Conservation (phyloP, 1,139 yeast genomes). For the Pichia kudriavzevii region DNA sequence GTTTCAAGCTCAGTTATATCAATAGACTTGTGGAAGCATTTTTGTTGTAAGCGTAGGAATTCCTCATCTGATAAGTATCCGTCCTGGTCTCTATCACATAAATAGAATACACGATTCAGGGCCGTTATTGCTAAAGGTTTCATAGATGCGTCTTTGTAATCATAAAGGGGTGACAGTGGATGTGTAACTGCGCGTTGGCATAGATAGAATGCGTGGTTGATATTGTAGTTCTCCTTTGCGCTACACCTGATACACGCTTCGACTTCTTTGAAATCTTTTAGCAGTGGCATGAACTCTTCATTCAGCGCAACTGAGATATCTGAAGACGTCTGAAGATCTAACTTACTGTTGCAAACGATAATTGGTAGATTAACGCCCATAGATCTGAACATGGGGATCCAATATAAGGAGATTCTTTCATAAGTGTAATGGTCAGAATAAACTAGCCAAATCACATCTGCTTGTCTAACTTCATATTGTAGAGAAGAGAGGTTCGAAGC, state of each 20-base stretch:
- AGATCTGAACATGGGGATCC: constrained; percentile 91
- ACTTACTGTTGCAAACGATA: constrained; percentile 82
- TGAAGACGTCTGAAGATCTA: constrained; percentile 36
- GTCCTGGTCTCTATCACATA: constrained; percentile 87
- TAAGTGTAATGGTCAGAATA: constrained; percentile 92
- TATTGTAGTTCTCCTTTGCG: constrained; percentile 72
- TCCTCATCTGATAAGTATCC: constrained; percentile 69
- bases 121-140: constrained; percentile 77
- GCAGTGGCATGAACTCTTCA: constrained; percentile 79
- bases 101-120: constrained; percentile 68
- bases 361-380: constrained; percentile 90
- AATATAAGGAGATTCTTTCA: constrained; percentile 80
- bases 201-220: constrained; percentile 79
- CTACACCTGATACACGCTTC: constrained; percentile 87
- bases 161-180: constrained; percentile 91
- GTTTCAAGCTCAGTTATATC: constrained; percentile 45
- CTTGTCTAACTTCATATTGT: constrained; percentile 69
- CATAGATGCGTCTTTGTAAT: constrained; percentile 77
- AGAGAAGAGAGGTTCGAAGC: constrained; percentile 54
- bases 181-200: constrained; percentile 90
- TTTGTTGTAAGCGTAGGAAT: constrained; percentile 57
- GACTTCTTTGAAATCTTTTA: constrained; percentile 87
- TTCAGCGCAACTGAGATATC: constrained; percentile 31
- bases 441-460: constrained; percentile 89
- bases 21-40: constrained; percentile 61